Percentiles rank a stretch among this genome's conserved stretches.
These are phyloP conservation scores for Ceratobasidium sp. DNA, from an alignment of 1,284 basidiomycete genomes.

Conservation along the genomic window DNA sequence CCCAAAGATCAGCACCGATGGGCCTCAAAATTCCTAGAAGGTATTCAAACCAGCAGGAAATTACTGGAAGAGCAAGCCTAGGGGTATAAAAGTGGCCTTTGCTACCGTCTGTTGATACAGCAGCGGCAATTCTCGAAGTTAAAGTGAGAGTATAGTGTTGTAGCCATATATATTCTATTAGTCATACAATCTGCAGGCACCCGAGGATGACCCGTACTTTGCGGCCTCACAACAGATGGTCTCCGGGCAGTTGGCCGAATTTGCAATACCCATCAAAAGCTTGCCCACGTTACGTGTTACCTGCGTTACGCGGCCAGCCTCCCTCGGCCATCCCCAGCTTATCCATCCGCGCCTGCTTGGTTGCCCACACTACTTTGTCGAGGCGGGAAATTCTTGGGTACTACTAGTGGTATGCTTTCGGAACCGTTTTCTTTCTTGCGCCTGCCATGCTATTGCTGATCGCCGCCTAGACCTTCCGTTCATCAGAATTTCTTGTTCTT, in stretches of 20 bases:
- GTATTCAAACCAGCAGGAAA: too few relatives aligned
- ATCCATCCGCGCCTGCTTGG: background rate
- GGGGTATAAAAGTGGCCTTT: too few relatives aligned
- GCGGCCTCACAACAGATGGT: too few relatives aligned
- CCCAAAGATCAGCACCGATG: too few relatives aligned
- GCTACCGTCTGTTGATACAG: conserved; percentile 17
- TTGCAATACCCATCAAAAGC: too few relatives aligned
- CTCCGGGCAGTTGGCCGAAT: too few relatives aligned
- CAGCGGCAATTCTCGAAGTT: conserved; percentile 7
- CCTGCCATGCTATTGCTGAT: background rate
- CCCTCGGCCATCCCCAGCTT: background rate
- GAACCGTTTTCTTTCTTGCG: background rate
- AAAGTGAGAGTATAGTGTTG: background rate
- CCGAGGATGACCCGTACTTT: background rate
- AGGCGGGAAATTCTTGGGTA: background rate
- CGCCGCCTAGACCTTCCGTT: background rate
- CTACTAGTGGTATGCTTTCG: background rate
- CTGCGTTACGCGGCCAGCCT: background rate
- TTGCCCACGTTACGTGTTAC: background rate
- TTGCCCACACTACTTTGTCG: background rate
- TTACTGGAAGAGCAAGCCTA: too few relatives aligned
- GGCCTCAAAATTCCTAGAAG: too few relatives aligned
- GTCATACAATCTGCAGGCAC: conserved; percentile 4
- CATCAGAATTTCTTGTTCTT: background rate
- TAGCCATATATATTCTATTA: conserved; percentile 10